These are phyloP conservation scores for Sclerotinia subarctica DNA, from an alignment of 2,329 filamentous ascomycete species.

Conservation along the genomic window DNA sequence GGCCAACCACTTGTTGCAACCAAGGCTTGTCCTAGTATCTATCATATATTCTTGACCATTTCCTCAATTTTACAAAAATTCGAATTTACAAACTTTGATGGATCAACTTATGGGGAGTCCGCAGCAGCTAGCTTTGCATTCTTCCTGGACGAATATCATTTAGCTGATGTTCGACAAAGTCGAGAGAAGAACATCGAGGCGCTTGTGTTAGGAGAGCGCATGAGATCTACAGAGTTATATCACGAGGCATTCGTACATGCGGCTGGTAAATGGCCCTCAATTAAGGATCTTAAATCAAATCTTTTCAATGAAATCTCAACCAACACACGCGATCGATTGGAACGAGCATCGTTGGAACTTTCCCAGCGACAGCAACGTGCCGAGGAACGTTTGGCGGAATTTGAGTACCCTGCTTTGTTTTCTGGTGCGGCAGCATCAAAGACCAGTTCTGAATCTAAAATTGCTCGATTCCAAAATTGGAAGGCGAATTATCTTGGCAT, in stretches of 20 bases:
- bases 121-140: constrained; percentile 65
- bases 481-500: constrained; percentile 70
- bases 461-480: constrained; percentile 83
- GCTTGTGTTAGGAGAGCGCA: constrained; percentile 81
- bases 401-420: constrained; percentile 89
- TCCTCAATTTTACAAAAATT: constrained; percentile 54
- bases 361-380: constrained; percentile 68
- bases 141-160: constrained; percentile 71
- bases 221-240: constrained; percentile 79
- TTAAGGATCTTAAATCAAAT: constrained; percentile 62
- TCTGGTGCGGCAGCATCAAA: constrained; percentile 83
- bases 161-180: constrained; percentile 78
- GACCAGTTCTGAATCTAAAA: constrained; percentile 70
- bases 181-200: constrained; percentile 87
- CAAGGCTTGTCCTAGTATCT: constrained; percentile 49
- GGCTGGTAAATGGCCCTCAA: constrained; percentile 78
- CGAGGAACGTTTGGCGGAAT: constrained; percentile 73
- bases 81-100: constrained; percentile 55
- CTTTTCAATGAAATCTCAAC: constrained; percentile 68
- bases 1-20: constrained; percentile 62
- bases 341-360: constrained; percentile 78
- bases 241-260: constrained; percentile 90
- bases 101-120: constrained; percentile 56
- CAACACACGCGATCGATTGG: constrained; percentile 73
- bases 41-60: constrained; percentile 54